Conservation (phyloP, 2,329 filamentous ascomycete species). For the Paecilomyces formosus region DNA sequence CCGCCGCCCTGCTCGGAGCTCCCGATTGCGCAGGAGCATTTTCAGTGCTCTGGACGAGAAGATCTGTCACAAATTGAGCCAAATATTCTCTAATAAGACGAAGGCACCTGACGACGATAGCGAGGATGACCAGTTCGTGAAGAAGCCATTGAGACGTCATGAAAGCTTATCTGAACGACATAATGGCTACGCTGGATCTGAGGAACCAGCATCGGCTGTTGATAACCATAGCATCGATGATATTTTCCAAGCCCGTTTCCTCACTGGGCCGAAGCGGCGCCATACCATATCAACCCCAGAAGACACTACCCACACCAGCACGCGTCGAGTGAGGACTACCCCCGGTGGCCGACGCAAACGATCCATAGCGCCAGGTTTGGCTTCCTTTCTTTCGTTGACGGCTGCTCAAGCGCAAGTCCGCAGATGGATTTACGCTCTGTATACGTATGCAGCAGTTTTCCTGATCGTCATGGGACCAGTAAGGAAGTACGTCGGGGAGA, state of each 20-base stretch:
- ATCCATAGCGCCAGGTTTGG: slow-evolving; percentile 55
- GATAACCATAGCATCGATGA: slow-evolving; percentile 18
- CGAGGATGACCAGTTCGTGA: slow-evolving; percentile 16
- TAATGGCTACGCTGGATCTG: slow-evolving; percentile 4
- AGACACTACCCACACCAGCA: slow-evolving; percentile 15
- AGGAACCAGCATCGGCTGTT: slow-evolving; percentile 12
- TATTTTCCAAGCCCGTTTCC: slow-evolving; percentile 12
- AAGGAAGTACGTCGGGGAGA: slow-evolving; percentile 58
- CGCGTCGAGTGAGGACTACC: slow-evolving; percentile 37
- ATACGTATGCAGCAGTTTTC: slow-evolving; percentile 64
- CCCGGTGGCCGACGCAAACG: slow-evolving; percentile 60
- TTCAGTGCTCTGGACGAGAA: slow-evolving; percentile 37
- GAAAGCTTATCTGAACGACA: slow-evolving; percentile 2
- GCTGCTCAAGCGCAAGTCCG: slow-evolving; percentile 65
- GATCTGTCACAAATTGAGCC: slow-evolving; percentile 43
- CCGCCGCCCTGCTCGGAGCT: slow-evolving; percentile 44
- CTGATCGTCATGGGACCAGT: slow-evolving; percentile 63
- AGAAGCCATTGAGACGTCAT: slow-evolving; percentile 27
- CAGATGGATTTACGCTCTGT: slow-evolving; percentile 77
- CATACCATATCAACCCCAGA: slow-evolving; percentile 48
- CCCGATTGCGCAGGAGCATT: slow-evolving; percentile 29
- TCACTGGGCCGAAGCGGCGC: slow-evolving; percentile 19
- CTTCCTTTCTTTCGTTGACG: slow-evolving; percentile 74
- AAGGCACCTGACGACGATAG: slow-evolving; percentile 31
- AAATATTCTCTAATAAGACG: slow-evolving; percentile 27